Conservation (phyloP, 2,329 filamentous ascomycete species). For the Pseudogymnoascus sp. region DNA sequence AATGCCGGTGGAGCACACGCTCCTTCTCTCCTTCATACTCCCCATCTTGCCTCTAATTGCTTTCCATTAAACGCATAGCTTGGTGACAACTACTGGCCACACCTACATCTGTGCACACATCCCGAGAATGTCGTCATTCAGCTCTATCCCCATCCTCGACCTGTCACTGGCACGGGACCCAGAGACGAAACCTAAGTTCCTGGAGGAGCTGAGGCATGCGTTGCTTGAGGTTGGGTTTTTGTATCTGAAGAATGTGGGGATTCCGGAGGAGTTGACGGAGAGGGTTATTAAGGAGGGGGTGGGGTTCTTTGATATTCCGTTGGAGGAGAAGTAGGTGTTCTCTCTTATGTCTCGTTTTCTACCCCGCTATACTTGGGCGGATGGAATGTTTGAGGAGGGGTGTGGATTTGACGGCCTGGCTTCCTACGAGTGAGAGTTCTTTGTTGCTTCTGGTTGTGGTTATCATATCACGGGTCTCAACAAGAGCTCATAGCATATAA, state of each 20-base stretch:
- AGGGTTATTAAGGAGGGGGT: slow-evolving; percentile 60
- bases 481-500: neutral
- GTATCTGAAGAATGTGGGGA: slow-evolving; percentile 73
- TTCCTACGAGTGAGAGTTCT: neutral
- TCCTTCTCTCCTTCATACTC: slow-evolving; percentile 1
- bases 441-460: neutral
- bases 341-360: slow-evolving; percentile 5
- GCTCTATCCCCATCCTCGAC: slow-evolving; percentile 67
- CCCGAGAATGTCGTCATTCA: slow-evolving; percentile 49
- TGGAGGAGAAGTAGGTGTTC: slow-evolving; percentile 58
- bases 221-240: slow-evolving; percentile 82
- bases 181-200: slow-evolving; percentile 61
- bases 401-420: neutral
- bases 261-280: slow-evolving; percentile 55
- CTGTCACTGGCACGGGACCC: slow-evolving; percentile 56
- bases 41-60: neutral
- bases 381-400: neutral
- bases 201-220: slow-evolving; percentile 61
- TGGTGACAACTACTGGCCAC: neutral
- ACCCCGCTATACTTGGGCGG: neutral
- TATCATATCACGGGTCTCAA: neutral
- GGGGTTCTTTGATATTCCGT: slow-evolving; percentile 67
- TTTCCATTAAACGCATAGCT: neutral
- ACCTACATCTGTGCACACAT: neutral
- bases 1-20: neutral